Evolutionary conservation across 2,329 filamentous ascomycete genomes (phyloP), one percentile per base, ranked within the genome.

Genomic region (Hypoxylon sp.): DNA sequence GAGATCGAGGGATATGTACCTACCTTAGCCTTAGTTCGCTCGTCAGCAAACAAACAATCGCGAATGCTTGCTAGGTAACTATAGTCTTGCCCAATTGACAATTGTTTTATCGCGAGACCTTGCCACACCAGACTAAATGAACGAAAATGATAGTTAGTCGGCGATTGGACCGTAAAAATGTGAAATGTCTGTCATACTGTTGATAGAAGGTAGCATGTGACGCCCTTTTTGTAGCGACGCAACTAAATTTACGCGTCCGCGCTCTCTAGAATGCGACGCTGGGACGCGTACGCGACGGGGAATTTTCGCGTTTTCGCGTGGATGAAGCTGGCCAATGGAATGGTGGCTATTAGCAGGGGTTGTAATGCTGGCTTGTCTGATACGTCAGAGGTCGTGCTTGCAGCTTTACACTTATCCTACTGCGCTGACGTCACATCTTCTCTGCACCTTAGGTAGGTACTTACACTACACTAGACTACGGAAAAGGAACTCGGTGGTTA

Each of bases 281-380:
- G 12, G 12, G 9, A 53, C 60, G 60, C 60, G 60, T 58, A 30
- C 45, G 57, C 52, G 49, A 54, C 59, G 63, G 33, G 33, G 52
- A 48, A 54, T 63, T 59, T 66, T 63, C 58, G 63, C 54, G 63
- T 63, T 48, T 48, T 46, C 44, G 63, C 16, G 53, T 45, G 9
- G 45, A 12, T 5, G 30, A 20, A 14, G 1, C 8, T 7, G 42
- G 22, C 57, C 48, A 61, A 61, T 61, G 22, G 16, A 30, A 11
- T 7, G 32, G 11, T 11, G 22, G 7, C 18, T 8, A 20, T 5
- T 2, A 4, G 22, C 56, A 59, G 56, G 56, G 56, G 40, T 42
- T 11, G 16, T 16, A 18, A 26, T 18, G 51, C 11, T 44, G 32
- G 3, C 26, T 28, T 32, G 36, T 30, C 24, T 7, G 4, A 18